phyloP scores from a whole-genome alignment of 1,139 yeast species.

The Pichia sp. region DNA sequence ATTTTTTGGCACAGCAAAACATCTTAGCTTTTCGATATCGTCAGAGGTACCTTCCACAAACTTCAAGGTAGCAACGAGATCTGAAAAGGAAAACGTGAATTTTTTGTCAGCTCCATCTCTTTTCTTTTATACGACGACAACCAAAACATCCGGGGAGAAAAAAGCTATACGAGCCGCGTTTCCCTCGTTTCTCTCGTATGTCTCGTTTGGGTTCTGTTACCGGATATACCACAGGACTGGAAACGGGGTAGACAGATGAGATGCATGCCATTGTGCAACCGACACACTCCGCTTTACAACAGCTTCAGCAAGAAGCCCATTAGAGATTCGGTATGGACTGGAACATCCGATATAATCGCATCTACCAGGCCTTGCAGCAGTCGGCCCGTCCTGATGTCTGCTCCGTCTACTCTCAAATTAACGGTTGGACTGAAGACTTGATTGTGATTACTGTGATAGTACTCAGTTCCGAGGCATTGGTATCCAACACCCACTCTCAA shows the following conservation, averaged over 20 bases:
- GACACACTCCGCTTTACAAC: too few relatives aligned
- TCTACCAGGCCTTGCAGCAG: not conserved
- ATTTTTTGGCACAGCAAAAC: conserved; percentile 11
- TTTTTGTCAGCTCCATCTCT: not conserved
- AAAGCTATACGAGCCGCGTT: conserved; percentile 4
- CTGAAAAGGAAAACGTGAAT: not conserved
- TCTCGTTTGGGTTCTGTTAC: too few relatives aligned
- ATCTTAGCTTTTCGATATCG: not conserved
- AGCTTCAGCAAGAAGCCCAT: too few relatives aligned
- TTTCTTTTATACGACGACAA: not conserved
- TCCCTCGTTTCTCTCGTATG: not conserved
- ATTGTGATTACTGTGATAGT: not conserved
- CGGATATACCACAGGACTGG: too few relatives aligned
- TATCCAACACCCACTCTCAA: not conserved
- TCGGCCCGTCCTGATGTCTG: not conserved
- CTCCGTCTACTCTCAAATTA: not conserved
- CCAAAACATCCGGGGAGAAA: not conserved
- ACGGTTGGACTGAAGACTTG: not conserved
- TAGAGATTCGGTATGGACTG: not conserved
- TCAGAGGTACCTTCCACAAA: not conserved
- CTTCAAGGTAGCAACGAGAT: not conserved
- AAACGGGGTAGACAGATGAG: too few relatives aligned
- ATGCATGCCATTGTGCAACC: too few relatives aligned
- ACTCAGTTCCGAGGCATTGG: not conserved
- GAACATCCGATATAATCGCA: not conserved